Evolutionary conservation across 2,329 filamentous ascomycete species (phyloP).

Genomic region (Ceratocystis cubensis): DNA sequence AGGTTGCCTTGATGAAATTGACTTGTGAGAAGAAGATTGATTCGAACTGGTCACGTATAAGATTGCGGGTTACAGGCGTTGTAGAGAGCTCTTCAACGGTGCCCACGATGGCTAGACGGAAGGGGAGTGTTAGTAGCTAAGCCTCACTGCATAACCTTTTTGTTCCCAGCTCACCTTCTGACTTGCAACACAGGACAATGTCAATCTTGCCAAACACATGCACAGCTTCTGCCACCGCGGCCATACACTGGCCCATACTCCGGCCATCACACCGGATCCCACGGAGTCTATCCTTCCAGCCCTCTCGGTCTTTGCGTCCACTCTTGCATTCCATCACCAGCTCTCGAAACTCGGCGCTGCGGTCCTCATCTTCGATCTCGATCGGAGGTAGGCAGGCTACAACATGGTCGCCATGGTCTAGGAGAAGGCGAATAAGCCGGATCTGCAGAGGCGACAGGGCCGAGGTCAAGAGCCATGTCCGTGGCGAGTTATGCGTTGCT

Average conservation of each 20-base stretch:
- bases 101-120: constrained; percentile 59
- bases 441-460: constrained; percentile 76
- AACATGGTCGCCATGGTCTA: constrained; percentile 85
- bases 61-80: constrained; percentile 55
- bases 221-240: constrained; percentile 76
- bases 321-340: constrained; percentile 61
- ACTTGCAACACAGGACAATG: constrained; percentile 79
- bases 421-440: constrained; percentile 64
- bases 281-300: constrained; percentile 67
- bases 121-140: neutral
- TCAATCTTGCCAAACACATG: constrained; percentile 76
- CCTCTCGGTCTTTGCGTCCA: constrained; percentile 51
- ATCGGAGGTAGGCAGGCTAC: constrained; percentile 68
- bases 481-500: constrained; percentile 60
- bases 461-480: constrained; percentile 86
- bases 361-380: constrained; percentile 64
- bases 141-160: neutral
- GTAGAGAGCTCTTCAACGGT: constrained; percentile 82
- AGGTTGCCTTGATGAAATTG: constrained; percentile 81
- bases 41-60: constrained; percentile 86
- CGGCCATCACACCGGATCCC: constrained; percentile 52
- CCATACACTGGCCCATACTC: constrained; percentile 59
- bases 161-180: constrained; percentile 48
- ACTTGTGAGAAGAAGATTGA: constrained; percentile 90
- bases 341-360: constrained; percentile 66